phyloP scores from a whole-genome alignment of 441 rosid species.

The Erodium trifolium region DNA sequence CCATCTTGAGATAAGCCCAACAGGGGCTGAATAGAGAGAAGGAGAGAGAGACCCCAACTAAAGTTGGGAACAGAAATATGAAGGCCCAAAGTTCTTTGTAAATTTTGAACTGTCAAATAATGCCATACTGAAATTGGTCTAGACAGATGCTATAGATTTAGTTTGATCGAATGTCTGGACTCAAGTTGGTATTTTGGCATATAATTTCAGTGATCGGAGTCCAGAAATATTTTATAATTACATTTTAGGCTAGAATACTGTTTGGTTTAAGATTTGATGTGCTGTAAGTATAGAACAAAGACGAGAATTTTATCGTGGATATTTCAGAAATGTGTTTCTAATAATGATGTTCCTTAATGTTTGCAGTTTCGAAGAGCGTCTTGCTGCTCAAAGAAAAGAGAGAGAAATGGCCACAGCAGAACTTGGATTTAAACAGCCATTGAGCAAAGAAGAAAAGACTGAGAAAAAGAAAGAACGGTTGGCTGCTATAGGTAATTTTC shows the following conservation, averaged over 20 bases:
- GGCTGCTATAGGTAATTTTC: slow-evolving; percentile 81
- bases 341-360: slow-evolving; percentile 8
- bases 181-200: background rate
- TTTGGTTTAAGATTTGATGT: background rate
- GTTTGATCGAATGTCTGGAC: background rate
- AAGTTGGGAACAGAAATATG: too few species aligned
- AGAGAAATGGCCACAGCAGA: slow-evolving; percentile 64
- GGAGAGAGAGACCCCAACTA: too few species aligned
- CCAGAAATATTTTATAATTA: background rate
- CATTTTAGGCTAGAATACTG: background rate
- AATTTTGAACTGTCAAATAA: background rate
- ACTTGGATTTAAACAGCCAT: slow-evolving; percentile 86
- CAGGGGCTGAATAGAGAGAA: too few species aligned
- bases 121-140: background rate
- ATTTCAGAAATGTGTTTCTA: slow-evolving; percentile 8
- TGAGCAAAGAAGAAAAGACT: slow-evolving; percentile 82
- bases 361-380: slow-evolving; percentile 91
- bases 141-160: background rate
- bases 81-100: background rate
- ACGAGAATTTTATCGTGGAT: background rate
- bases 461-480: slow-evolving; percentile 94
- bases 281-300: background rate
- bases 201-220: slow-evolving; percentile 1
- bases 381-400: slow-evolving; percentile 81
- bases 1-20: too few species aligned